Evolutionary conservation across 1,139 yeast genomes (phyloP).

Genomic region (Kodamaea sp.): DNA sequence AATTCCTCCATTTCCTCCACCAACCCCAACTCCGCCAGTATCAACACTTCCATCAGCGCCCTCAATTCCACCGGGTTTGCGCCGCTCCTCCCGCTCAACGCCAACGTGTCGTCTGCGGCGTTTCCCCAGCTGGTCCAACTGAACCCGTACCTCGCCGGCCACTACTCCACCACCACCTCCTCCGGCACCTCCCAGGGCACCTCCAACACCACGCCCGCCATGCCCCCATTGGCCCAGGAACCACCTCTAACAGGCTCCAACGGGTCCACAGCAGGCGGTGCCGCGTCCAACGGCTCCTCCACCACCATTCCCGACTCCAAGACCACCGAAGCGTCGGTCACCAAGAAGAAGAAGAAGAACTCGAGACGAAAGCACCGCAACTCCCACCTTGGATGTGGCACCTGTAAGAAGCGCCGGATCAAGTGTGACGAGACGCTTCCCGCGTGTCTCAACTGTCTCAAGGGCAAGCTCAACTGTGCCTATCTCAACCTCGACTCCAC

Average conservation of each 20-base stretch:
- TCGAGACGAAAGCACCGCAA: constrained; percentile 63
- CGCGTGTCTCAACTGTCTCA: constrained; percentile 58
- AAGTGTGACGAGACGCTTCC: constrained; percentile 70
- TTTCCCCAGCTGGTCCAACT: constrained; percentile 1
- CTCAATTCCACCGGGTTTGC: constrained; percentile 6
- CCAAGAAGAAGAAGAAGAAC: constrained; percentile 38
- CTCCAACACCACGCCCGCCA: constrained; percentile 3
- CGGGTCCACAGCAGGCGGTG: constrained; percentile 11
- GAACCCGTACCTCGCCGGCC: background rate
- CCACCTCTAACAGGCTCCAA: background rate
- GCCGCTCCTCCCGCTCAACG: constrained; percentile 4
- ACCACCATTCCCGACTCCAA: constrained; percentile 11
- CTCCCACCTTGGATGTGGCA: constrained; percentile 64
- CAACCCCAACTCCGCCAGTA: constrained; percentile 1
- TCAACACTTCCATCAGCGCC: constrained; percentile 1
- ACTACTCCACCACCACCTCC: constrained; percentile 1
- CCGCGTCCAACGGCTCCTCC: constrained; percentile 10
- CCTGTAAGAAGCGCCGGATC: constrained; percentile 65
- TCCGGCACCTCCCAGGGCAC: background rate
- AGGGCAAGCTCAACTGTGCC: constrained; percentile 60
- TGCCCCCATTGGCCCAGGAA: background rate
- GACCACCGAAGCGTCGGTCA: constrained; percentile 10
- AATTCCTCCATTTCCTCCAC: background rate
- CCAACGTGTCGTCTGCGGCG: constrained; percentile 4
- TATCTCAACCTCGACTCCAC: constrained; percentile 51